Evolutionary conservation across 2,329 filamentous ascomycete genomes (phyloP).

Genomic region (Apiospora koreana): DNA sequence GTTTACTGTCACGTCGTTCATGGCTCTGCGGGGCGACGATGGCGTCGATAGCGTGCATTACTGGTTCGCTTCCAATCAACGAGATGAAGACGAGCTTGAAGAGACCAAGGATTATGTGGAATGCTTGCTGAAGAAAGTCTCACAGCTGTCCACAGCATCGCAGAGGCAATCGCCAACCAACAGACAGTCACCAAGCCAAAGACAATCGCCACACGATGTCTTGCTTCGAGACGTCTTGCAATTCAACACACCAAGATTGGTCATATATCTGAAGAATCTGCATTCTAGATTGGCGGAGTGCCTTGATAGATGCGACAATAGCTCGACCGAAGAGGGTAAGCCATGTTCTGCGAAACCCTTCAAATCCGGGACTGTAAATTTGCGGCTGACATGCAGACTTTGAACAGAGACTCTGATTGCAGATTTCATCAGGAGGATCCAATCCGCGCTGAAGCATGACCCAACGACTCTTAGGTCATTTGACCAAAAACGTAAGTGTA

Average conservation of each 20-base stretch:
- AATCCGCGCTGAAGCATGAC: neutral
- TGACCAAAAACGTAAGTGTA: neutral
- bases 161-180: neutral
- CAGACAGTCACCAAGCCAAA: neutral
- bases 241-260: neutral
- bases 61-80: neutral
- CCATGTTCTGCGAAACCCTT: neutral
- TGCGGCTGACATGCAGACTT: neutral
- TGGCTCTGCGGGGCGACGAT: neutral
- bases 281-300: neutral
- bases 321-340: neutral
- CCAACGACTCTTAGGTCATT: neutral
- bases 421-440: neutral
- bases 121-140: neutral
- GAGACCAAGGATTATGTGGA: neutral
- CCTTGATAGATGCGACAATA: neutral
- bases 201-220: neutral
- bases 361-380: neutral
- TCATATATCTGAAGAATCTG: neutral
- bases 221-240: neutral
- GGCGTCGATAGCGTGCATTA: neutral
- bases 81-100: neutral
- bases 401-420: neutral
- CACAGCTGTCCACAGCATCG: neutral
- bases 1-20: slow-evolving; percentile 16